Evolutionary conservation across 805 yeast genomes (phyloP).

Genomic region (Yarrowia hollandica): DNA sequence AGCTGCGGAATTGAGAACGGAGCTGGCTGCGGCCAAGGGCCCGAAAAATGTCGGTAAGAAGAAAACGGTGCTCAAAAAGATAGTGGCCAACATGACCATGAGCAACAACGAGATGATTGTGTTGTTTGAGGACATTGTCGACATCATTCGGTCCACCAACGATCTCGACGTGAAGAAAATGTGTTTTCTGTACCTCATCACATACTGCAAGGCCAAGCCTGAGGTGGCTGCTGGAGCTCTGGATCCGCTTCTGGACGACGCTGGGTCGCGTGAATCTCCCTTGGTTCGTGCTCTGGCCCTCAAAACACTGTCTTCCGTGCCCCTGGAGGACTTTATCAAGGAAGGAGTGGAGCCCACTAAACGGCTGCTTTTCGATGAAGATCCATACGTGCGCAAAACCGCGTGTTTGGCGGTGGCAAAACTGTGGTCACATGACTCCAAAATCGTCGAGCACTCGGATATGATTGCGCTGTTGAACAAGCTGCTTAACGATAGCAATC

Average conservation of each 20-base stretch:
- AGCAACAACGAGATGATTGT: slow-evolving; percentile 74
- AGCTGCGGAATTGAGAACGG: slow-evolving; percentile 44
- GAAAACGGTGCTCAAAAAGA: slow-evolving; percentile 61
- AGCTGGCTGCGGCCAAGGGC: slow-evolving; percentile 40
- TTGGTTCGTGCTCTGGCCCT: slow-evolving; percentile 59
- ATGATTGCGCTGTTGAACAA: slow-evolving; percentile 53
- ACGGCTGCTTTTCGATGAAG: slow-evolving; percentile 48
- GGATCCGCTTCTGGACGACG: slow-evolving; percentile 56
- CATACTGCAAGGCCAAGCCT: slow-evolving; percentile 61
- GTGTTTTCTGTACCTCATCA: slow-evolving; percentile 64
- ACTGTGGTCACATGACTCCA: slow-evolving; percentile 57
- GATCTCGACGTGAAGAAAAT: slow-evolving; percentile 72
- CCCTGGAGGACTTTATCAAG: slow-evolving; percentile 52
- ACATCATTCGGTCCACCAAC: slow-evolving; percentile 45
- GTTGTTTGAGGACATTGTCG: slow-evolving; percentile 65
- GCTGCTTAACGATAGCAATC: slow-evolving; percentile 56
- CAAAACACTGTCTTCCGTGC: slow-evolving; percentile 62
- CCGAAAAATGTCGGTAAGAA: slow-evolving; percentile 42
- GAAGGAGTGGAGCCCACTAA: slow-evolving; percentile 47
- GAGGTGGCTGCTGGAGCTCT: slow-evolving; percentile 56
- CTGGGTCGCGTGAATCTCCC: slow-evolving; percentile 49
- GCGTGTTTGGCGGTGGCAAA: slow-evolving; percentile 72
- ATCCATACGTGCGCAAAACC: slow-evolving; percentile 62
- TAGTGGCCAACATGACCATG: slow-evolving; percentile 79
- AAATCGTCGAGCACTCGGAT: slow-evolving; percentile 46